Base-by-base conservation (phyloP, 1,284 basidiomycete species). In the Coniophora puteana region DNA sequence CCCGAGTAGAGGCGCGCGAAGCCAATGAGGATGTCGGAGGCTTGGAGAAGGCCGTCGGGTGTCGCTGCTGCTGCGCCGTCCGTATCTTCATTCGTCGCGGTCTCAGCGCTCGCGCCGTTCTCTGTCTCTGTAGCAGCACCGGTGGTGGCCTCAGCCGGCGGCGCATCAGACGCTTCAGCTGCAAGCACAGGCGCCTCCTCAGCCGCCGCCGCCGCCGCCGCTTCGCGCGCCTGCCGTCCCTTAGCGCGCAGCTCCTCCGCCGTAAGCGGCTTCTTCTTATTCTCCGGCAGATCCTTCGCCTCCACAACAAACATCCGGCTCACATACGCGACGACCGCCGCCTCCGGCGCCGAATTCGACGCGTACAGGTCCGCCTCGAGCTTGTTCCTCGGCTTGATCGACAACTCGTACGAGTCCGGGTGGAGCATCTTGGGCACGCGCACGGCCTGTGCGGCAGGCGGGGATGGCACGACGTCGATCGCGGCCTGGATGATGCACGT, bases 231-330 rank as follows among this genome's bases (percentile, higher is more conserved):
- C 40, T 80, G 77, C 47, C 70, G 71, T 2, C 84, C 89, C 41
- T 75, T 70, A 14, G 74, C 68, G 18, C 92, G 74, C 82, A 96
- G 87, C 60, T 96, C 90, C 25, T 96, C 92, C 0, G 89, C 90
- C 0, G 87, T 91, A 41, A 93, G 58, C 20, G 78, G 71, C 49
- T 73, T 82, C 55, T 83, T 80, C 65, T 87, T 90, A 59, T 86
- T 84, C 54, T 94, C 86, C 0, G 95, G 95, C 23, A 99, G 67
- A 36, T 95, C 89, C 40, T 78, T 79, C 14, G 66, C 68, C 17
- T 80, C 68, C 2, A 98, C 85, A 0, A 93, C 93, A 61, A 99
- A 98, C 95, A 99, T 99, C 63, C 99, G 99, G 72, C 91, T 96
- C 40, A 99, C 89, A 61, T 95, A 96, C 4, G 83, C 91, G 11